phyloP scores from a whole-genome alignment of 257 asterid genomes.

The Nicotiana otophora region DNA sequence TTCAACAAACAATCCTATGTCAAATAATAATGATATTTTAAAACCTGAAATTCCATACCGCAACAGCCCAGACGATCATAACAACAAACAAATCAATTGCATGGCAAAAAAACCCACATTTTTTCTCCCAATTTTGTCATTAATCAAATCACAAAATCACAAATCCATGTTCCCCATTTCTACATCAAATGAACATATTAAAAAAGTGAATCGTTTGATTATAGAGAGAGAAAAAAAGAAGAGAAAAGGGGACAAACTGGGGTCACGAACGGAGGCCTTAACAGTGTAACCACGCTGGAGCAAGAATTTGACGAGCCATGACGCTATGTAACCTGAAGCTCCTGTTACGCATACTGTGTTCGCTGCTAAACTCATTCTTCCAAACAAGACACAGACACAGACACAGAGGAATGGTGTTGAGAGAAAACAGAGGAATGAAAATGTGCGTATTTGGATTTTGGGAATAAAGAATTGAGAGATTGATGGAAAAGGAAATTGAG shows the following conservation, averaged over 20 bases:
- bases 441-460: too few relatives aligned
- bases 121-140: not conserved
- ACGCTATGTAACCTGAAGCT: constrained; percentile 65
- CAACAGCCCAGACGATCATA: not conserved
- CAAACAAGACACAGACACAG: too few relatives aligned
- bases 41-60: not conserved
- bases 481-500: not conserved
- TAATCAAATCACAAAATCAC: not conserved
- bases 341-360: constrained; percentile 62
- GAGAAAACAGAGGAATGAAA: not conserved
- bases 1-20: not conserved
- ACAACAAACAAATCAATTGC: not conserved
- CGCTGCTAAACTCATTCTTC: constrained; percentile 15
- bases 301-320: constrained; percentile 61
- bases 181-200: not conserved
- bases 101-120: not conserved
- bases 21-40: not conserved
- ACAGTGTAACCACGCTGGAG: constrained; percentile 61
- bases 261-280: constrained; percentile 54
- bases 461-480: too few relatives aligned
- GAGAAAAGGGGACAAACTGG: constrained; percentile 12
- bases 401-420: not conserved
- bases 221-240: not conserved
- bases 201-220: not conserved
- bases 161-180: not conserved